These are phyloP conservation scores for Microstegium vimineum DNA, from an alignment of 176 grass and related monocot genomes.

Conservation along the genomic window DNA sequence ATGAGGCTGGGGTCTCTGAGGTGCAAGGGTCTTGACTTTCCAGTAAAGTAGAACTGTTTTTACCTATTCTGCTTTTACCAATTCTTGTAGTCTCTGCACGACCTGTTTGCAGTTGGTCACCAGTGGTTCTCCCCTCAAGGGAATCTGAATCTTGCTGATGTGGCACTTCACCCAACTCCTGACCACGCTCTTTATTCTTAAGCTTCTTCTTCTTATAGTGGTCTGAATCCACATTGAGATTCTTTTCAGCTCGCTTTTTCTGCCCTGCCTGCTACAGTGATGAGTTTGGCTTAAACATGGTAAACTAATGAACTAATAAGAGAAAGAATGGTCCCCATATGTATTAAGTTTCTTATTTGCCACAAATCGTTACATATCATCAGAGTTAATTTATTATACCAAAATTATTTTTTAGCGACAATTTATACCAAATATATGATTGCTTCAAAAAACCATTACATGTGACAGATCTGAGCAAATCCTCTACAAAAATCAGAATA, in stretches of 20 bases:
- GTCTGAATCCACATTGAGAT: constrained; percentile 18
- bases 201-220: constrained; percentile 37
- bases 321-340: background rate
- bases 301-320: background rate
- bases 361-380: background rate
- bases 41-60: background rate
- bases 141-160: background rate
- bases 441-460: background rate
- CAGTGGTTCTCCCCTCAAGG: background rate
- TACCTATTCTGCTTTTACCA: background rate
- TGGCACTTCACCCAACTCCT: background rate
- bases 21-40: background rate
- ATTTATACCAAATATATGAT: background rate
- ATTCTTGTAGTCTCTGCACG: background rate
- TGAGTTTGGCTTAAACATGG: background rate
- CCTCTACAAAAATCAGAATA: background rate
- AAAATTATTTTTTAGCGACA: background rate
- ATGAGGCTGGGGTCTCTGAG: constrained; percentile 6
- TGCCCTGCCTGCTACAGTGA: constrained; percentile 22
- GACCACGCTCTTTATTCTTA: constrained; percentile 2
- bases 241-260: constrained; percentile 24
- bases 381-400: background rate
- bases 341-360: background rate
- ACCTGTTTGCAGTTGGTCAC: background rate
- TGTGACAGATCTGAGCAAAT: background rate